A percentile compares a stretch with the other conserved stretches of the same genome.
Evolutionary conservation across 2,329 filamentous ascomycete genomes (phyloP).

Genomic region (Plectosphaerella sp.): DNA sequence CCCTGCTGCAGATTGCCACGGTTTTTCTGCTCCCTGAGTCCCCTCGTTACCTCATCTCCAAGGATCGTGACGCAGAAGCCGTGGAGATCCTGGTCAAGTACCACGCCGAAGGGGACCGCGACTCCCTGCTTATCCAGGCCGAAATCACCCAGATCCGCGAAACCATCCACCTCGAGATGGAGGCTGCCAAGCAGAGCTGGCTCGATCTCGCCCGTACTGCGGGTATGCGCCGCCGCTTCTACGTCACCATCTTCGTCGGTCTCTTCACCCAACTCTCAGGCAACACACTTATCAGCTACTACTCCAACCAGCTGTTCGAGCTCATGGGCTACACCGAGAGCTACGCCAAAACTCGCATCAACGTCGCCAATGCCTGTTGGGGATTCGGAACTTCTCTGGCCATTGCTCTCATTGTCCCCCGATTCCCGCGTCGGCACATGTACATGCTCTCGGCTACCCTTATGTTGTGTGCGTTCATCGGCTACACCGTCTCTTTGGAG

Average conservation of each 20-base stretch:
- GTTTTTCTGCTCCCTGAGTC: constrained; percentile 38
- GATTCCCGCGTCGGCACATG: constrained; percentile 38
- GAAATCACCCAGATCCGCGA: constrained; percentile 57
- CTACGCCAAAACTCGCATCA: constrained; percentile 37
- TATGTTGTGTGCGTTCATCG: constrained; percentile 47
- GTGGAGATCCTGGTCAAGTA: constrained; percentile 29
- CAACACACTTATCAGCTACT: constrained; percentile 37
- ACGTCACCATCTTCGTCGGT: constrained; percentile 44
- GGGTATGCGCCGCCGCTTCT: constrained; percentile 43
- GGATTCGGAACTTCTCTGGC: constrained; percentile 34
- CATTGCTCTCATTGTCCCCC: constrained; percentile 36
- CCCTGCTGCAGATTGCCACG: constrained; percentile 15
- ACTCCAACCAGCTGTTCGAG: constrained; percentile 12
- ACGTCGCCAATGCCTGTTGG: constrained; percentile 43
- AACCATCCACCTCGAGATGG: constrained; percentile 49
- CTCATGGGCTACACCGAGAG: constrained; percentile 36
- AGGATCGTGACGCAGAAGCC: constrained; percentile 24
- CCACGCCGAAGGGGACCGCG: constrained; percentile 47
- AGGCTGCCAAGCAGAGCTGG: constrained; percentile 46
- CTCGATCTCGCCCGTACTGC: constrained; percentile 42
- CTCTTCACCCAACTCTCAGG: constrained; percentile 49
- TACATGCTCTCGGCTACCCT: constrained; percentile 45
- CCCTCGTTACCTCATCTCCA: constrained; percentile 25
- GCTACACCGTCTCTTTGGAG: constrained; percentile 43
- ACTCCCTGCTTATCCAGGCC: constrained; percentile 39